Evolutionary conservation across 1,139 yeast species (phyloP).

Genomic region (Saccharomycopsis hybrid): DNA sequence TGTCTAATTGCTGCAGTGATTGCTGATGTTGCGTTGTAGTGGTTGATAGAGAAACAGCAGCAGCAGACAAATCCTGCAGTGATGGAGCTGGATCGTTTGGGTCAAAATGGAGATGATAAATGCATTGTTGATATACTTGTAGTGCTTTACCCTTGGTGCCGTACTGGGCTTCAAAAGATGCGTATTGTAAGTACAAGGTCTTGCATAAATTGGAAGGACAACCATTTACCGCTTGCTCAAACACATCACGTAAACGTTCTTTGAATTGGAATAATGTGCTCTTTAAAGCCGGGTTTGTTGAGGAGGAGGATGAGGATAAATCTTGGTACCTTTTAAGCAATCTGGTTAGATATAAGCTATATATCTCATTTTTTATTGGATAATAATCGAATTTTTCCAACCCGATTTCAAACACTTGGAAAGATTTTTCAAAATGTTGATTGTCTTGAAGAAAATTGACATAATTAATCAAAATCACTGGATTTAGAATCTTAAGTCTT

Average conservation of each 20-base stretch:
- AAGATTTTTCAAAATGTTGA: constrained; percentile 44
- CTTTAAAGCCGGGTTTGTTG: constrained; percentile 22
- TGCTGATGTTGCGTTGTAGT: no score
- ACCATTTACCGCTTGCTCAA: constrained; percentile 52
- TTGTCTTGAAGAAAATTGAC: constrained; percentile 54
- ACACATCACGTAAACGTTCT: constrained; percentile 67
- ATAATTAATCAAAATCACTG: constrained; percentile 58
- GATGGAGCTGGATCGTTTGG: constrained; percentile 1
- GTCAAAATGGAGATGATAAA: constrained; percentile 32
- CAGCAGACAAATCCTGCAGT: not conserved
- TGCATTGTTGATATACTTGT: constrained; percentile 38
- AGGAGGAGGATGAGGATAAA: not conserved
- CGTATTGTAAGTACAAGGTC: constrained; percentile 48
- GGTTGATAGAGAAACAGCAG: not conserved
- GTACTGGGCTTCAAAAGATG: constrained; percentile 49
- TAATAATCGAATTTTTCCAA: constrained; percentile 48
- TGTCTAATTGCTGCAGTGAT: not conserved
- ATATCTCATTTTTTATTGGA: constrained; percentile 61
- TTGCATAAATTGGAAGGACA: constrained; percentile 46
- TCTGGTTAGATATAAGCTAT: constrained; percentile 48
- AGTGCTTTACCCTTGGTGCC: constrained; percentile 30
- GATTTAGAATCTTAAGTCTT: constrained; percentile 61
- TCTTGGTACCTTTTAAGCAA: not conserved
- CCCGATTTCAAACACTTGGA: constrained; percentile 63
- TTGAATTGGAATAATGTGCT: constrained; percentile 21